phyloP scores from a whole-genome alignment of 805 yeast species.

The Hanseniaspora pseudoguilliermondii region DNA sequence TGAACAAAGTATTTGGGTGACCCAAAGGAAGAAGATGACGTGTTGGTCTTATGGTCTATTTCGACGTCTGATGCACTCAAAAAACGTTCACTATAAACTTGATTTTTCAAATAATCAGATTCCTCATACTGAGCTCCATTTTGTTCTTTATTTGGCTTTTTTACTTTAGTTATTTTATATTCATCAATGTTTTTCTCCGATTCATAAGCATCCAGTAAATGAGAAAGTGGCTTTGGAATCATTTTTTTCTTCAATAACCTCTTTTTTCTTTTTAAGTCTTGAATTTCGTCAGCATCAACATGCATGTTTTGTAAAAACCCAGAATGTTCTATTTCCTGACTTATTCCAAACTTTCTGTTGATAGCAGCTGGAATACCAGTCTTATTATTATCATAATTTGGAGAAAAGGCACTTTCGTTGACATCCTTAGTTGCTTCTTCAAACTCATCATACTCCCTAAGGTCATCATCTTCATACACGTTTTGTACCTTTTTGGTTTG shows the following conservation, averaged over 20 bases:
- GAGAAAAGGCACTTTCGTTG: neutral
- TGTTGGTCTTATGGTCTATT: neutral
- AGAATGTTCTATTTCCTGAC: slow-evolving; percentile 24
- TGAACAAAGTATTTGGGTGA: slow-evolving; percentile 21
- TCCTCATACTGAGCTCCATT: neutral
- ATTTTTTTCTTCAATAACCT: slow-evolving; percentile 40
- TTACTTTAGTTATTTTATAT: neutral
- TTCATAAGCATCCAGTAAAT: slow-evolving; percentile 33
- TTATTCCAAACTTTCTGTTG: slow-evolving; percentile 31
- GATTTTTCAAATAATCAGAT: slow-evolving; percentile 12
- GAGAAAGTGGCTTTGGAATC: slow-evolving; percentile 43
- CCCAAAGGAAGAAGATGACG: neutral
- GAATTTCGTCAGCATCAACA: slow-evolving; percentile 34
- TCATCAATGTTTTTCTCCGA: slow-evolving; percentile 17
- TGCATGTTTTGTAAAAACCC: slow-evolving; percentile 31
- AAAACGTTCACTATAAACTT: neutral
- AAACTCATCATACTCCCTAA: neutral
- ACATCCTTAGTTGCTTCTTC: neutral
- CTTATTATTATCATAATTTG: slow-evolving; percentile 15
- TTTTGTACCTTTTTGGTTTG: neutral
- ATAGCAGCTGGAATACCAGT: slow-evolving; percentile 51
- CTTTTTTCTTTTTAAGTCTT: slow-evolving; percentile 35
- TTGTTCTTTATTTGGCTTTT: neutral
- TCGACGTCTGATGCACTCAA: neutral
- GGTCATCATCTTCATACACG: neutral